Conservation (phyloP, 2,329 filamentous ascomycete species). For the Alternaria brassicicola region DNA sequence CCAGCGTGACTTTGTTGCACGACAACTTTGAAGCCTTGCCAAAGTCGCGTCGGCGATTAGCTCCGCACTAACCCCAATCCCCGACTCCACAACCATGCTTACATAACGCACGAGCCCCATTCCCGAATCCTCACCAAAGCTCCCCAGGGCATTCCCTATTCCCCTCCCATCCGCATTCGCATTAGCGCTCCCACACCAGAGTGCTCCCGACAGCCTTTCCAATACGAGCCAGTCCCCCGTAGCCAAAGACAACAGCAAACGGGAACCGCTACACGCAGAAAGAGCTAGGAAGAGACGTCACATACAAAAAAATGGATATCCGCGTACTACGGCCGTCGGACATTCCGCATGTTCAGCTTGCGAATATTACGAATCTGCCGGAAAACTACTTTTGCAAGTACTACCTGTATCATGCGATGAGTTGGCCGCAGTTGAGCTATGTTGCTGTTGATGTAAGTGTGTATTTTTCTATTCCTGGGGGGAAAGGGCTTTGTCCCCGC, state of each 20-base stretch:
- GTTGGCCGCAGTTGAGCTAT: constrained; percentile 96
- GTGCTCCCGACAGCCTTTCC: not conserved
- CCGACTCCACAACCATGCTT: constrained; percentile 12
- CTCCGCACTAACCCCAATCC: constrained; percentile 13
- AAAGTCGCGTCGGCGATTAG: not conserved
- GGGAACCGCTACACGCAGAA: not conserved
- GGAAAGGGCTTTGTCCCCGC: not conserved
- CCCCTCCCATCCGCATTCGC: constrained; percentile 4
- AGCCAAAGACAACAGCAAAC: not conserved
- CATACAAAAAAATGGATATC: constrained; percentile 73
- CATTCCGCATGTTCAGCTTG: constrained; percentile 92
- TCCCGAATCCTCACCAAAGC: constrained; percentile 5
- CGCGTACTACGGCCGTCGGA: constrained; percentile 81
- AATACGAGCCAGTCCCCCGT: not conserved
- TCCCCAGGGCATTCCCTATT: not conserved
- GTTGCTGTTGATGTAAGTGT: constrained; percentile 80
- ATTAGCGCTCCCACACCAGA: not conserved
- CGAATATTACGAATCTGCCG: constrained; percentile 97
- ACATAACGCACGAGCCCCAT: constrained; percentile 20
- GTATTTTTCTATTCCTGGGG: too few relatives aligned
- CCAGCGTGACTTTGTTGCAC: too few relatives aligned
- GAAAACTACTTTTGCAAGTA: constrained; percentile 99
- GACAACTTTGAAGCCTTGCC: too few relatives aligned
- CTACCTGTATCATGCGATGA: constrained; percentile 98
- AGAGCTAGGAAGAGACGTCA: constrained; percentile 4